Percentiles rank a stretch among this genome's conserved stretches.
Evolutionary conservation across 2,329 filamentous ascomycete genomes (phyloP).

Genomic region (Domatiomyces globalis): DNA sequence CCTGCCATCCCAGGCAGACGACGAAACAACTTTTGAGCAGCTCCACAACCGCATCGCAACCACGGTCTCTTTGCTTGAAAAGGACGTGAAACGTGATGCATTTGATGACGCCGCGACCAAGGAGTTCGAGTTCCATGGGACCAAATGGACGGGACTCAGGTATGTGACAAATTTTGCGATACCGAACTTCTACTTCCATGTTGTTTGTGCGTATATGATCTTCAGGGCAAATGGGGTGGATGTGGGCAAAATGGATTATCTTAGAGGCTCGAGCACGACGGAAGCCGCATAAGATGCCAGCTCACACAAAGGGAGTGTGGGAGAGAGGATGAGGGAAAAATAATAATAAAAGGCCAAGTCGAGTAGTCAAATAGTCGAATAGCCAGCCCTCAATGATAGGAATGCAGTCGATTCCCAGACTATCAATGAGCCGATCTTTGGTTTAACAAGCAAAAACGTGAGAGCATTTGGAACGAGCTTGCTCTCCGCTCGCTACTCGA

Average conservation of each 20-base stretch:
- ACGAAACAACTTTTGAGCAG: constrained; percentile 37
- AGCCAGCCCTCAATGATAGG: not conserved
- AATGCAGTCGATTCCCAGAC: not conserved
- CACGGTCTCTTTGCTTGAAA: constrained; percentile 35
- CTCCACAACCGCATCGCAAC: constrained; percentile 35
- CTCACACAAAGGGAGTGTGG: too few relatives aligned
- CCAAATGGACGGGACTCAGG: constrained; percentile 29
- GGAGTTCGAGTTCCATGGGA: constrained; percentile 28
- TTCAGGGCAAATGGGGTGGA: constrained; percentile 46
- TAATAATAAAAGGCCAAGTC: not conserved
- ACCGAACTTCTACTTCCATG: constrained; percentile 53
- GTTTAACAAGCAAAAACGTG: not conserved
- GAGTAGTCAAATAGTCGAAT: not conserved
- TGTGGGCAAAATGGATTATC: constrained; percentile 47
- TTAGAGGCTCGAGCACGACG: constrained; percentile 19
- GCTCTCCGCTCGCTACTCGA: not conserved
- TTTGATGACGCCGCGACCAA: constrained; percentile 32
- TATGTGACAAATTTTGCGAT: constrained; percentile 38
- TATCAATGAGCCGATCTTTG: not conserved
- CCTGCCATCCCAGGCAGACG: constrained; percentile 25
- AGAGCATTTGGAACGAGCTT: not conserved
- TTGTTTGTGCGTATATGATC: constrained; percentile 45
- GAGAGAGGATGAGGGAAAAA: too few relatives aligned
- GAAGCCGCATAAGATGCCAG: not conserved
- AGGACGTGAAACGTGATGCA: constrained; percentile 25